Conservation (phyloP, 441 rosid species). For the Omphalea diandra region DNA sequence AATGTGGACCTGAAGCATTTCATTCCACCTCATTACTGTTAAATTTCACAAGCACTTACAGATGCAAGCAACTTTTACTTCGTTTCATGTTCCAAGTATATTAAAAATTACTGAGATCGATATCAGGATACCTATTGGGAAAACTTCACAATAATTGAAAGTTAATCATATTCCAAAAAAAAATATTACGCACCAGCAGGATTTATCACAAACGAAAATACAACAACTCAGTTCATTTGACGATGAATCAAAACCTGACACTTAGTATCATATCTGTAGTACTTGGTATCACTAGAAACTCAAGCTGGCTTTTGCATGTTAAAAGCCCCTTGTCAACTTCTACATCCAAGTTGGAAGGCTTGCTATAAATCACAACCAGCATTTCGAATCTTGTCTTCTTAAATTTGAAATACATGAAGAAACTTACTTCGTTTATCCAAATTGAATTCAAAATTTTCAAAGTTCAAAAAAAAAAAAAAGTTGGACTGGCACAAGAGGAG, state of each 20-base stretch:
- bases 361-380: background rate
- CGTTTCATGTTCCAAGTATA: too few species aligned
- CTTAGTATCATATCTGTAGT: background rate
- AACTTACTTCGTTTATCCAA: background rate
- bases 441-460: background rate
- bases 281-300: background rate
- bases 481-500: background rate
- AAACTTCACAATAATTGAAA: background rate
- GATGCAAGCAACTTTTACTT: constrained; percentile 4
- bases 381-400: constrained; percentile 8
- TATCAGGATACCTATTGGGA: background rate
- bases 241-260: background rate
- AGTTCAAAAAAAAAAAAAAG: too few species aligned
- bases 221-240: background rate
- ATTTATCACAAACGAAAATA: background rate
- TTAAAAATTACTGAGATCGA: background rate
- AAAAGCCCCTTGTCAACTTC: background rate
- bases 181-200: constrained; percentile 11
- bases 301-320: background rate
- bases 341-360: background rate
- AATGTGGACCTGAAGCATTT: background rate
- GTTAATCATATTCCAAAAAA: too few species aligned
- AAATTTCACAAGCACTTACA: background rate
- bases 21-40: background rate
- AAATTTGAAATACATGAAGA: background rate